Conservation (phyloP, 257 asterid species). For the Cynanchum wilfordii region DNA sequence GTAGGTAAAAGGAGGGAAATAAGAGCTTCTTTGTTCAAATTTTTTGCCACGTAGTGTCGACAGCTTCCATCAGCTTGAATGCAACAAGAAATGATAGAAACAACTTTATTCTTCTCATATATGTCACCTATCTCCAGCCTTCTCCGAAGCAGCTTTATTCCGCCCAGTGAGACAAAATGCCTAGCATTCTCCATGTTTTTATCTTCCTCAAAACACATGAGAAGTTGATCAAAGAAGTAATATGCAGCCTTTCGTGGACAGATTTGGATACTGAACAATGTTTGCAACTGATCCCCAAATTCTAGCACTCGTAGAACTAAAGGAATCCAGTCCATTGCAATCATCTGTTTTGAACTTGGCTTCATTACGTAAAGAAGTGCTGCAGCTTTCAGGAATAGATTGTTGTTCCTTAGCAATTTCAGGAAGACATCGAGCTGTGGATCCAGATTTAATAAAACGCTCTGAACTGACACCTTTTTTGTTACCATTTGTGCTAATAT, state of each 20-base stretch:
- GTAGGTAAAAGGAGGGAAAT: constrained; percentile 37
- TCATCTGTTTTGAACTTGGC: constrained; percentile 73
- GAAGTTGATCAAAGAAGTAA: constrained; percentile 56
- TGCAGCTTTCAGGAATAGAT: constrained; percentile 73
- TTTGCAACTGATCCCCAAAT: constrained; percentile 65
- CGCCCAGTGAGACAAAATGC: constrained; percentile 62
- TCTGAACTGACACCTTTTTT: constrained; percentile 41
- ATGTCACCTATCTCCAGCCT: constrained; percentile 58
- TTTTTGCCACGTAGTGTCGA: constrained; percentile 53
- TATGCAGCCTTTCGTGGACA: constrained; percentile 67
- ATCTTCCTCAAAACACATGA: constrained; percentile 56
- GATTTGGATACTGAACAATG: constrained; percentile 46
- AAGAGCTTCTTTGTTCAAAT: constrained; percentile 41
- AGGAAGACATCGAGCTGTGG: constrained; percentile 54
- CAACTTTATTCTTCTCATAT: constrained; percentile 50
- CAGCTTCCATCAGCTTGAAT: constrained; percentile 67
- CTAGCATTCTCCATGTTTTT: constrained; percentile 55
- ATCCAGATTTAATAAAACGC: constrained; percentile 47
- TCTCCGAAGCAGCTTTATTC: constrained; percentile 50
- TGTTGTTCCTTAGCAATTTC: constrained; percentile 49
- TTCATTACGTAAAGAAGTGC: constrained; percentile 50
- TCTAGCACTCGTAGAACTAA: constrained; percentile 75
- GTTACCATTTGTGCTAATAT: constrained; percentile 62
- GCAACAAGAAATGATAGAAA: constrained; percentile 43
- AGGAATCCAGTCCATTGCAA: constrained; percentile 64